These are phyloP conservation scores for Rhododendron kiyosumense DNA, from an alignment of 148 eudicot species.

Conservation along the genomic window DNA sequence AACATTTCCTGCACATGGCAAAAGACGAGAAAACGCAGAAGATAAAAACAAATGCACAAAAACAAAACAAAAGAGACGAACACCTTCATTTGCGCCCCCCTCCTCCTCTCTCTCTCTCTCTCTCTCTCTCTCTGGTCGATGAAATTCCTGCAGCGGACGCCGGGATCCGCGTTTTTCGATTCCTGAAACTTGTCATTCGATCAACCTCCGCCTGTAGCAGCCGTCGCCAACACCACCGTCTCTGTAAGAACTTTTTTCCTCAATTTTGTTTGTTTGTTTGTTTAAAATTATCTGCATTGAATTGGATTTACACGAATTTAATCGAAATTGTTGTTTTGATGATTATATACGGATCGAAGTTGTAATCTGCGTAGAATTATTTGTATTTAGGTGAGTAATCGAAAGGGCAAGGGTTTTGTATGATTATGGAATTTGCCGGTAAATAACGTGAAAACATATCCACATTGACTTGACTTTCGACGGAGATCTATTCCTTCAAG, in stretches of 20 bases:
- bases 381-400: neutral
- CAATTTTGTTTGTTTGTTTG: neutral
- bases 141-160: slow-evolving; percentile 31
- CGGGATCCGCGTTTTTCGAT: slow-evolving; percentile 56
- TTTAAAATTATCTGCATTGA: slow-evolving; percentile 3
- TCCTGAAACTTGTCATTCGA: neutral
- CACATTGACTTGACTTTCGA: neutral
- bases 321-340: neutral
- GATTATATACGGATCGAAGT: neutral
- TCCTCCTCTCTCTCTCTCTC: slow-evolving; percentile 3
- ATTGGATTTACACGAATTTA: neutral
- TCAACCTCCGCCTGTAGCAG: neutral
- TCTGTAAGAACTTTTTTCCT: neutral
- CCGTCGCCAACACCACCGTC: neutral
- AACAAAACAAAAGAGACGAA: slow-evolving; percentile 13
- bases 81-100: slow-evolving; percentile 24
- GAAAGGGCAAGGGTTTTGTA: neutral
- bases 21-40: neutral
- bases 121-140: slow-evolving; percentile 16
- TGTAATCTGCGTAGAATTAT: neutral
- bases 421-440: neutral
- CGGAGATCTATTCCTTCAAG: neutral
- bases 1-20: neutral
- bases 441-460: neutral
- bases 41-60: neutral